A percentile compares a stretch with the other conserved stretches of the same genome.
Conservation (phyloP, 306 rosid genomes). For the Acacia confusa region DNA sequence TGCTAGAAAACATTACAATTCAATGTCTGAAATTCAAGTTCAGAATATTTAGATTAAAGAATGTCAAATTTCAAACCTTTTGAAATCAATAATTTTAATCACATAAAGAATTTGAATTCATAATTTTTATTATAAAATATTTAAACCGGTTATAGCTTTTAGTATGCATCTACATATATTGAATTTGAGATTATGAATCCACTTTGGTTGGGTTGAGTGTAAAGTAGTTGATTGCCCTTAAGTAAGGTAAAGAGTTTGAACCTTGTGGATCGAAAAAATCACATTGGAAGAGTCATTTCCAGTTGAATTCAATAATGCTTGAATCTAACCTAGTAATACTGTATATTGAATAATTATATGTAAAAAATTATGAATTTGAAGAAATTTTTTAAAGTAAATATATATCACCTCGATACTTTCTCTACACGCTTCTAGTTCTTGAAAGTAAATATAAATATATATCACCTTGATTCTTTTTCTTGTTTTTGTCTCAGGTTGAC, state of each 20-base stretch:
- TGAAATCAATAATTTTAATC: not conserved
- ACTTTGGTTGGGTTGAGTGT: not conserved
- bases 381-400: no score
- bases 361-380: no score
- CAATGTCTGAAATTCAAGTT: not conserved
- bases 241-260: not conserved
- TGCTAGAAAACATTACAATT: not conserved
- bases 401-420: not conserved
- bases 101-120: not conserved
- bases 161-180: not conserved
- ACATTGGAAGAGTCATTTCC: not conserved
- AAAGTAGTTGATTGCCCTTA: not conserved
- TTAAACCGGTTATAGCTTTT: no score
- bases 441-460: slow-evolving; percentile 9
- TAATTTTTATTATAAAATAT: no score
- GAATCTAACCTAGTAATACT: not conserved
- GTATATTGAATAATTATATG: not conserved
- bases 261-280: not conserved
- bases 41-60: not conserved
- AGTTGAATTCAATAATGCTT: not conserved
- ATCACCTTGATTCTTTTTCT: slow-evolving; percentile 7
- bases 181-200: not conserved
- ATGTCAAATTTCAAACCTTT: not conserved
- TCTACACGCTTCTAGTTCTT: slow-evolving; percentile 1
- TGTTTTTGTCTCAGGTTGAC: slow-evolving; percentile 58